phyloP scores from a whole-genome alignment of 768 basidiomycete species.

The Xerocomellus amylosporus region DNA sequence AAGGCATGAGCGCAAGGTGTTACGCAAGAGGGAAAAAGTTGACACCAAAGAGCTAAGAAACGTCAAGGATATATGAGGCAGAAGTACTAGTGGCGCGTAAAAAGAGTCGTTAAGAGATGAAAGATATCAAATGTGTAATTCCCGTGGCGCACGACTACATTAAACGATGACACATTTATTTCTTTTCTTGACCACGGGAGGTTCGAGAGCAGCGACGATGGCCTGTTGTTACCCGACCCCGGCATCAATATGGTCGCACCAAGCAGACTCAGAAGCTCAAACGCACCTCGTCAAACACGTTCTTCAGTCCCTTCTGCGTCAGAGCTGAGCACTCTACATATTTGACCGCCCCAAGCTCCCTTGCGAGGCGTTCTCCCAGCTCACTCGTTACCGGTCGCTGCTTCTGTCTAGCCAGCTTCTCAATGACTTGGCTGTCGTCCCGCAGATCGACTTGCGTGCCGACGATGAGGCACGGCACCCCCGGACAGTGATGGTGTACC shows the following conservation, averaged over 20 bases:
- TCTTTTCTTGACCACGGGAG: conserved; percentile 85
- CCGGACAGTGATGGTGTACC: conserved; percentile 99
- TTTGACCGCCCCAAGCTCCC: conserved; percentile 97
- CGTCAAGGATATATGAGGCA: conserved; percentile 38
- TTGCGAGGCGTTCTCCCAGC: conserved; percentile 90
- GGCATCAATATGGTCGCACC: conserved; percentile 7
- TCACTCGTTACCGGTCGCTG: conserved; percentile 88
- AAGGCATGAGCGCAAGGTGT: conserved; percentile 23
- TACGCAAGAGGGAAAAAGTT: conserved; percentile 16
- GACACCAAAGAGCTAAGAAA: conserved; percentile 26
- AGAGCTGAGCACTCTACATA: conserved; percentile 99
- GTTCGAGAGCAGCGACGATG: conserved; percentile 97
- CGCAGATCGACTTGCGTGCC: conserved; percentile 98
- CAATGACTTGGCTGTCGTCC: conserved; percentile 88
- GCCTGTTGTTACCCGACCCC: conserved; percentile 46
- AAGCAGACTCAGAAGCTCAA: neutral
- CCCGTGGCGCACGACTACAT: conserved; percentile 34
- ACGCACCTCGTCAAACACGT: conserved; percentile 98
- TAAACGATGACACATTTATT: conserved; percentile 83
- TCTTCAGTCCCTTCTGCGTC: conserved; percentile 99
- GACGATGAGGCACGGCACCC: conserved; percentile 98
- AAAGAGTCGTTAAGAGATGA: conserved; percentile 35
- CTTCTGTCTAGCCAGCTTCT: conserved; percentile 95
- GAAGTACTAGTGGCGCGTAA: conserved; percentile 28
- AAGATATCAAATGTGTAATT: conserved; percentile 31